Evolutionary conservation across 108 stramenopile species (phyloP), one percentile per base, ranked within the genome.

Genomic region (Skeletonema marinoi): DNA sequence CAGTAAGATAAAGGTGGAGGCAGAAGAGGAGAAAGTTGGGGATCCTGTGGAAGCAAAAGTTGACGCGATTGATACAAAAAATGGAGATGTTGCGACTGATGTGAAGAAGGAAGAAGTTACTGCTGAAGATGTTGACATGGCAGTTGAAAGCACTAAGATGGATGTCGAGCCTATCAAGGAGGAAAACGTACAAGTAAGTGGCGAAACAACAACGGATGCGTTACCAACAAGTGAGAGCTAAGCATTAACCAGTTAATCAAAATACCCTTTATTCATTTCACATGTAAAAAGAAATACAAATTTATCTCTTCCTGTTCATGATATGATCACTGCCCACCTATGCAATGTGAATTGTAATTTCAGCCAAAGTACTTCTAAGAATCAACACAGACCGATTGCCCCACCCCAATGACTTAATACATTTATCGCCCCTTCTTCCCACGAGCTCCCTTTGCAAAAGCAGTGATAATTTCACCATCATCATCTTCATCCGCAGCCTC

Each of bases 401-500:
- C 42, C 44, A 14, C 16, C 41, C 41, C 41, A 1, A 44, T 16
- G 44, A 46, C 12, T 41, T 12, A 46, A 46, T 46, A 46, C 3
- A 46, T 56, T 56, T 56, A 56, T 29, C 21, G 54, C 54, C 54
- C 54, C 54, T 56, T 56, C 70, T 67, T 77, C 69, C 68, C 68
- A 48, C 76, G 60, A 63, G 81, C 54, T 10, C 81, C 74, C 56
- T 82, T 82, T 29, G 68, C 81, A 65, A 82, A 75, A 12, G 60
- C 66, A 63, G 58, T 12, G 54, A 82, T 82, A 1, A 71, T 39
- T 58, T 72, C 74, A 38, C 63, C 80, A 25, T 72, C 74, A 36
- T 82, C 74, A 12, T 82, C 81, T 13, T 82, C 81, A 71, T 82
- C 70, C 6, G 46, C 19, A 12, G 46, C 19, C 6, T 41, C 44